A percentile compares a stretch with the other conserved stretches of the same genome.
These are phyloP conservation scores for Pyrus communis DNA, from an alignment of 306 rosid genomes.

Conservation along the genomic window DNA sequence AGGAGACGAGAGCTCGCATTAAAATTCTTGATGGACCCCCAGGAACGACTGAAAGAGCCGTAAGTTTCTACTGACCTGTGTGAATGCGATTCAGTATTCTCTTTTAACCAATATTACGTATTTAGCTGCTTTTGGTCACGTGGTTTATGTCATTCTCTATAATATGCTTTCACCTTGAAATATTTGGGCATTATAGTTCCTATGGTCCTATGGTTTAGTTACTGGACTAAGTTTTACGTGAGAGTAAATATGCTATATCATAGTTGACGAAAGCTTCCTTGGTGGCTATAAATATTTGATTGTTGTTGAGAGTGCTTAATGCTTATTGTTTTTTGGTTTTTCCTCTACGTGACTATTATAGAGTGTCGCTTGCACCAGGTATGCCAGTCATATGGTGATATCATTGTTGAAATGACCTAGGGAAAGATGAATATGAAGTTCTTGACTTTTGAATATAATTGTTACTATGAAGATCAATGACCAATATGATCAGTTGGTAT, in stretches of 20 bases:
- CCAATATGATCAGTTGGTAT: not conserved
- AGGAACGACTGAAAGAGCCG: constrained; percentile 94
- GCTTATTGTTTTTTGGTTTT: not conserved
- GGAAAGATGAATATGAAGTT: not conserved
- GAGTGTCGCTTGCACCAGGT: not conserved
- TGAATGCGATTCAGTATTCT: not conserved
- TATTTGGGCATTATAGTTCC: not conserved
- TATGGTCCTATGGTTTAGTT: not conserved
- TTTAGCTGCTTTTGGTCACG: not conserved
- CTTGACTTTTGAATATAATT: not conserved
- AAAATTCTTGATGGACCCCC: constrained; percentile 98
- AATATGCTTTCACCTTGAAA: not conserved
- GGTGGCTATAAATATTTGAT: not conserved
- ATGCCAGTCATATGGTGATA: not conserved
- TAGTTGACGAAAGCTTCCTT: not conserved
- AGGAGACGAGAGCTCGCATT: constrained; percentile 92
- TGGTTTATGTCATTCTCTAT: not conserved
- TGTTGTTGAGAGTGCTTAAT: not conserved
- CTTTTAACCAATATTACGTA: not conserved
- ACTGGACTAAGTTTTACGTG: not conserved
- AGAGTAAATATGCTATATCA: not conserved
- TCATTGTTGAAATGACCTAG: not conserved
- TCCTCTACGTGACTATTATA: not conserved
- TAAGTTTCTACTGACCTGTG: constrained; percentile 37
- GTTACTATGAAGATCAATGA: not conserved